These are phyloP conservation scores for button mushroom (Agaricus bisporus) DNA, from an alignment of 768 basidiomycete species.

Conservation along the genomic window DNA sequence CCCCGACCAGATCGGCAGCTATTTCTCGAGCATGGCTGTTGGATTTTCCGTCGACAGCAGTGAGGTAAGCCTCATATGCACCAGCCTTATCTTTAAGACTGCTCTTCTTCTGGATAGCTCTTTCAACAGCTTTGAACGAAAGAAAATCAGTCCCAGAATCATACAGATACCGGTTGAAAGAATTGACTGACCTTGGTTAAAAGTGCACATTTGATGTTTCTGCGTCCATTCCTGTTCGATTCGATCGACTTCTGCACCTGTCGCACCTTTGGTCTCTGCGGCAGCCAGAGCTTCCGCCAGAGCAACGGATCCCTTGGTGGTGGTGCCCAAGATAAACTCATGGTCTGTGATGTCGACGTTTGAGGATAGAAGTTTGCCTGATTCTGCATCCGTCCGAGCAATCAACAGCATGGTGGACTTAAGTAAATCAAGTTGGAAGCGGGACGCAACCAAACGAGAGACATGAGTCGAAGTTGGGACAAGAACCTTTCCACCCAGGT, in stretches of 20 bases:
- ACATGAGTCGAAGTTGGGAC: slow-evolving; percentile 87
- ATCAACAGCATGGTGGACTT: slow-evolving; percentile 86
- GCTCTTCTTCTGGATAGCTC: slow-evolving; percentile 44
- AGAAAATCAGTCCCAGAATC: slow-evolving; percentile 1
- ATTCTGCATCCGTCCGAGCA: slow-evolving; percentile 90
- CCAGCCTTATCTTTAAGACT: slow-evolving; percentile 44
- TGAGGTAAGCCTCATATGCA: slow-evolving; percentile 52
- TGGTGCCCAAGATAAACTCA: slow-evolving; percentile 66
- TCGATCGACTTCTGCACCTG: slow-evolving; percentile 62
- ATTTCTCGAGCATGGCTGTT: slow-evolving; percentile 65
- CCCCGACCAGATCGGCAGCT: slow-evolving; percentile 70
- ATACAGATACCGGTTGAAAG: not conserved
- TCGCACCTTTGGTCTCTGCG: slow-evolving; percentile 58
- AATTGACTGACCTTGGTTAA: slow-evolving; percentile 62
- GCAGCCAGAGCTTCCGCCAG: slow-evolving; percentile 67
- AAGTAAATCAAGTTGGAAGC: slow-evolving; percentile 88
- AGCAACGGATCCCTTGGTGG: slow-evolving; percentile 35
- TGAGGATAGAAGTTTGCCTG: slow-evolving; percentile 76
- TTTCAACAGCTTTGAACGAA: slow-evolving; percentile 44
- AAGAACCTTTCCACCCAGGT: slow-evolving; percentile 87
- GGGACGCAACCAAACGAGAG: slow-evolving; percentile 76
- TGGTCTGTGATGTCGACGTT: slow-evolving; percentile 83
- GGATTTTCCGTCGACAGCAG: slow-evolving; percentile 57
- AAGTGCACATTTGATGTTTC: slow-evolving; percentile 67
- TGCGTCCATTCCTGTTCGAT: slow-evolving; percentile 75